Base-by-base conservation (phyloP, 2,329 filamentous ascomycete genomes). In the Aspergillus neoniger region DNA sequence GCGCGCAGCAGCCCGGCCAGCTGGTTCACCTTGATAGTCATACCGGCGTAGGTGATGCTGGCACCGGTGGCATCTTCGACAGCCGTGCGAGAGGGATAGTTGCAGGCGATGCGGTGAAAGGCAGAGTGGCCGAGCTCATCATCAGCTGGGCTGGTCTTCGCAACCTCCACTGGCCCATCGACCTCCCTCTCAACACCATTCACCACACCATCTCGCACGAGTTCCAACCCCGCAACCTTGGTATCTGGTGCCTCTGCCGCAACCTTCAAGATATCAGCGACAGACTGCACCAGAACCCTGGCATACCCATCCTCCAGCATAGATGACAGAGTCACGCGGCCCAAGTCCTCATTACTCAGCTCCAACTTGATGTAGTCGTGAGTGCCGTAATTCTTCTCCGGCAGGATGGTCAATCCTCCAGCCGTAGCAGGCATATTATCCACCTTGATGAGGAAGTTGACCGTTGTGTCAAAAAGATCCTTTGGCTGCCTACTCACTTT, bases 401-500 rank as follows among this genome's bases (percentile, higher is more conserved):
- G 41, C 19, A 44, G 14, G 2, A 44, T 21, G 5, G 10, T 44
- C 19, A 23, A 44, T 23, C 41, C 19, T 44, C 41, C 19, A 19
- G 41, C 10, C 4, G 41, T 19, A 23, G 17, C 10, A 14, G 41
- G 10, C 17, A 19, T 44, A 15, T 2, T 17, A 8, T 50, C 49
- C 2, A 19, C 49, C 2, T 28, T 53, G n/a, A 53, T 49, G 2
- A 58, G 49, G 14, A 58, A 53, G 41, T 58, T 58, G 15, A 58
- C 56, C 56, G 51, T 58, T 17, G 56, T 58, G 21, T 58, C 56
- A 12, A 58, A 58, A 17, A 58, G 48, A 10, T 38, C 41, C 9
- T 50, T 23, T 4, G 17, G 23, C 48, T 58, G 56, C 21, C 48
- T 49, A 6, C 38, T 49, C 21, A 39, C 56, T 21, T 41, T 19